These are phyloP conservation scores for Tulasnella sp. DNA, from an alignment of 768 basidiomycete species.

Conservation along the genomic window DNA sequence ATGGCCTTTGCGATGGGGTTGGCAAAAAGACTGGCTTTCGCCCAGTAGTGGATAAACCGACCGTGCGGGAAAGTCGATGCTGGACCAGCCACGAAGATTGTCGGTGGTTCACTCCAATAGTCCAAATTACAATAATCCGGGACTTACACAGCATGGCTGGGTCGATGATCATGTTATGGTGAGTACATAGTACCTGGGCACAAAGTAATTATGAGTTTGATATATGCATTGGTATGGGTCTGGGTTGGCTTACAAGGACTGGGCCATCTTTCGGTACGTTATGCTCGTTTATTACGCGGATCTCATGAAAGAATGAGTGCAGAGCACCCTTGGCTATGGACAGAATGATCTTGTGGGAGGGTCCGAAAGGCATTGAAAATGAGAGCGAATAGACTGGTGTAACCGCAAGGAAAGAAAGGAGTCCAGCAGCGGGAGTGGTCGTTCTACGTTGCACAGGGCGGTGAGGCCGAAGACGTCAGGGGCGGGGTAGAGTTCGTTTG, in stretches of 20 bases:
- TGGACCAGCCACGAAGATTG: constrained; percentile 36
- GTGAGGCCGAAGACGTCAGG: constrained; percentile 3
- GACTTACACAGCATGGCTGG: constrained; percentile 73
- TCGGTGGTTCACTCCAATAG: background rate
- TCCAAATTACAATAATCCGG: background rate
- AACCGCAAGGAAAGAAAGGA: background rate
- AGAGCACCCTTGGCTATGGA: constrained; percentile 68
- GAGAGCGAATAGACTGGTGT: background rate
- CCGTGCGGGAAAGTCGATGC: constrained; percentile 78
- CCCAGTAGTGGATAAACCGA: constrained; percentile 87
- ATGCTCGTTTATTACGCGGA: constrained; percentile 81
- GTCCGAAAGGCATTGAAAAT: constrained; percentile 36
- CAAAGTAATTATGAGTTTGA: constrained; percentile 22
- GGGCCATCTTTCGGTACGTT: constrained; percentile 84
- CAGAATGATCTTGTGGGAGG: constrained; percentile 66
- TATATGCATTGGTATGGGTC: background rate
- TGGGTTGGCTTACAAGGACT: constrained; percentile 78
- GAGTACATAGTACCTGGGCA: constrained; percentile 64
- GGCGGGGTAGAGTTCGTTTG: background rate
- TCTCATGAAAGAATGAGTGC: constrained; percentile 82
- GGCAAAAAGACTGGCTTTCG: constrained; percentile 84
- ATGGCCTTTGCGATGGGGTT: constrained; percentile 72
- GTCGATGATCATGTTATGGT: constrained; percentile 96
- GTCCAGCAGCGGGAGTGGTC: background rate
- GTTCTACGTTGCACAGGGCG: constrained; percentile 20